Base-by-base conservation (phyloP, 768 basidiomycete species). In the Hysterangium stoloniferum region DNA sequence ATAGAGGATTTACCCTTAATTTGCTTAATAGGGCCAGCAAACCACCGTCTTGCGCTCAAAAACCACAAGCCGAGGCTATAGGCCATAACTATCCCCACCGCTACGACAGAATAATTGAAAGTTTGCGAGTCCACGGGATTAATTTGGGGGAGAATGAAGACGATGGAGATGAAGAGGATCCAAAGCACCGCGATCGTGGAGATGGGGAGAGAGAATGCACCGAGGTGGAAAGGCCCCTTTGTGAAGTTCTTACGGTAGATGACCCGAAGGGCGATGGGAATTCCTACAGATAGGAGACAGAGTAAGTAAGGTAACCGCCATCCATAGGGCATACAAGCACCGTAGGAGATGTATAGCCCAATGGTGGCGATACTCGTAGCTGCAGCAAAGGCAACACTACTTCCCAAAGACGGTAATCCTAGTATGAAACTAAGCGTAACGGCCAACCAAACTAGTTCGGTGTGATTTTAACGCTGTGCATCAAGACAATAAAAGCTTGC, bases 281-380 rank as follows among this genome's bases (percentile, higher is more conserved):
- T 79, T 13, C 70, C 81, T 79, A 54, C 5, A 4, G 24, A 27
- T 20, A 22, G 11, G 9, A 29, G 41, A 27, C 27, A 20, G 17
- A 35, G 11, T 12, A 15, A 13, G 24, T 22, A 22, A 11, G 12
- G 4, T 6, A 31, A 5, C 8, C 13, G 32, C 22, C 15, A 9
- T 11, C 33, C 25, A 19, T 24, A 13, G 19, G 24, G 22, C 6
- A 28, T 17, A 11, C 7, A 57, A 68, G 25, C 52, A 75, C 80
- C 82, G 59, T 87, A 90, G 0, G 81, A 84, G 28, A 83, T 82
- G 58, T 87, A 87, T 9, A 86, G 66, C 0, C 85, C 86, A 49
- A 86, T 86, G 0, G 84, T 85, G 0, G 84, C 81, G 45, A 85
- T 84, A 44, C 66, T 68, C 0, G 73, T 74, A 1, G 72, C 73